These are phyloP conservation scores for Exserohilum rostratum DNA, from an alignment of 2,329 filamentous ascomycete species.

Conservation along the genomic window DNA sequence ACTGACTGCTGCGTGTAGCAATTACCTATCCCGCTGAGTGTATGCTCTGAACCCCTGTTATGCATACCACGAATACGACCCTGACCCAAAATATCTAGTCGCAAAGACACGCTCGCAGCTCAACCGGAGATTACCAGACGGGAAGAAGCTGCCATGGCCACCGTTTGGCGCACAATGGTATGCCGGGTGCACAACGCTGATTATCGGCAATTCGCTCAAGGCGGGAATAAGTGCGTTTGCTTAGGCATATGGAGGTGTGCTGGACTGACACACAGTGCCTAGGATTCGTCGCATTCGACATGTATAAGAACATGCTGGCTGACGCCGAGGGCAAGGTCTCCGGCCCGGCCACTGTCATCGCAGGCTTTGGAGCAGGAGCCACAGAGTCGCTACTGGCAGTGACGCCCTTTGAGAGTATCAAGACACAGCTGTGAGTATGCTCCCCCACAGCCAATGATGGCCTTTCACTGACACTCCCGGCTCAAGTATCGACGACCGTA, in stretches of 20 bases:
- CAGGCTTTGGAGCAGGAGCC: slow-evolving; percentile 91
- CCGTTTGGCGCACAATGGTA: slow-evolving; percentile 96
- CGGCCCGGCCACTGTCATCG: slow-evolving; percentile 87
- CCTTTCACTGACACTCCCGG: not conserved
- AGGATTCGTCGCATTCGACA: slow-evolving; percentile 95
- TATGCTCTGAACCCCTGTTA: slow-evolving; percentile 51
- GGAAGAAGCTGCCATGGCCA: slow-evolving; percentile 91
- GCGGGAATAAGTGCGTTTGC: slow-evolving; percentile 80
- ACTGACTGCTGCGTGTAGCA: slow-evolving; percentile 55
- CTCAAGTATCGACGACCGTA: slow-evolving; percentile 87
- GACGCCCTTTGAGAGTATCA: slow-evolving; percentile 97
- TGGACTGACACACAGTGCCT: slow-evolving; percentile 6
- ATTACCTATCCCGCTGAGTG: slow-evolving; percentile 96
- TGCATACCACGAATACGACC: not conserved
- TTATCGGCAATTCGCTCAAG: slow-evolving; percentile 96
- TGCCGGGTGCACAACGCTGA: slow-evolving; percentile 93
- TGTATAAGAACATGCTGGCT: slow-evolving; percentile 82
- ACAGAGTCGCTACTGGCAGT: slow-evolving; percentile 93
- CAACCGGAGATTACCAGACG: slow-evolving; percentile 79
- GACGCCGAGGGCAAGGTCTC: slow-evolving; percentile 87
- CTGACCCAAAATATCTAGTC: slow-evolving; percentile 58
- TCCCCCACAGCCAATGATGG: not conserved
- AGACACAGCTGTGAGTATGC: slow-evolving; percentile 75
- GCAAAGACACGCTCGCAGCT: slow-evolving; percentile 95
- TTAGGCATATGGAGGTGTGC: too few species aligned